Percentiles rank a stretch among this genome's conserved stretches.
Evolutionary conservation across 306 rosid genomes (phyloP).

Genomic region (Malus fusca): DNA sequence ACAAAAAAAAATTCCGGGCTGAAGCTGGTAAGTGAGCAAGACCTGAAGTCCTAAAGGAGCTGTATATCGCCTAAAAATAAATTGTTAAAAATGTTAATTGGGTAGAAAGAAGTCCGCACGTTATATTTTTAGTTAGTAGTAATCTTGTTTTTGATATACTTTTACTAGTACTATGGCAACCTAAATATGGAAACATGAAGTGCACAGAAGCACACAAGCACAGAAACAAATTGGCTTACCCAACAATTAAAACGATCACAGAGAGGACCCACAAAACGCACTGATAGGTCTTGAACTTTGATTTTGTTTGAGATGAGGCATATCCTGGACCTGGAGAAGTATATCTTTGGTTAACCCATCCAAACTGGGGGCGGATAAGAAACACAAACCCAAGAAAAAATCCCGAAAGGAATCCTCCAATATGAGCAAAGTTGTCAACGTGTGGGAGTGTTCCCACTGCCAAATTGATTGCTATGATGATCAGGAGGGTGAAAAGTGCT

Average conservation of each 20-base stretch:
- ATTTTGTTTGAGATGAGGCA: slow-evolving; percentile 33
- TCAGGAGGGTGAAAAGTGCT: slow-evolving; percentile 66
- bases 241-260: slow-evolving; percentile 54
- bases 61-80: not conserved
- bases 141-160: not conserved
- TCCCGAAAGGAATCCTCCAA: slow-evolving; percentile 90
- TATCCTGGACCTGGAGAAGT: slow-evolving; percentile 27
- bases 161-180: not conserved
- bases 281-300: slow-evolving; percentile 76
- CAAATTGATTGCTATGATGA: slow-evolving; percentile 72
- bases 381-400: slow-evolving; percentile 91
- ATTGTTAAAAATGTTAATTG: not conserved
- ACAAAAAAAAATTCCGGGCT: not conserved
- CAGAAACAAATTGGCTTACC: slow-evolving; percentile 43
- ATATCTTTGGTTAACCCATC: slow-evolving; percentile 81
- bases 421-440: slow-evolving; percentile 93
- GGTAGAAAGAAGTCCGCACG: not conserved
- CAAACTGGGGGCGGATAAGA: slow-evolving; percentile 89
- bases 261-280: slow-evolving; percentile 76
- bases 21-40: not conserved
- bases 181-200: not conserved
- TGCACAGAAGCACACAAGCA: not conserved
- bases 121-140: not conserved
- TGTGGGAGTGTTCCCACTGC: slow-evolving; percentile 95
- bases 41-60: not conserved